These are phyloP conservation scores for Exutisphaerella laricina DNA, from an alignment of 2,329 filamentous ascomycete species.

Conservation along the genomic window DNA sequence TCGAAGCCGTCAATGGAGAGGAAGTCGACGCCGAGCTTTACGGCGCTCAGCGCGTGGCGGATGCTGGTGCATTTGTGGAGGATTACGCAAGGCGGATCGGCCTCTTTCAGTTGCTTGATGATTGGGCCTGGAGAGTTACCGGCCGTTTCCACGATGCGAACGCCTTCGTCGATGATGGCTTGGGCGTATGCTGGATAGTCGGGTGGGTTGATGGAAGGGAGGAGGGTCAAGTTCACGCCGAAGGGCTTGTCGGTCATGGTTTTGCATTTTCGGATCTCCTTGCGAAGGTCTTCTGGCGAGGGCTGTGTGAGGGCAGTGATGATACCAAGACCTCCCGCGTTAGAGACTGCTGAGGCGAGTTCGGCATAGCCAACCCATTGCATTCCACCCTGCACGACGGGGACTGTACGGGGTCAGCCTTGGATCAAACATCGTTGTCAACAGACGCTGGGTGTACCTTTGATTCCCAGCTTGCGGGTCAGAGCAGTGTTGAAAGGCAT, in stretches of 20 bases:
- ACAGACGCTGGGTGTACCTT: conserved; percentile 35
- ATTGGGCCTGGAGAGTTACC: conserved; percentile 87
- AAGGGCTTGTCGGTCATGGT: conserved; percentile 75
- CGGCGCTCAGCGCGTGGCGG: conserved; percentile 80
- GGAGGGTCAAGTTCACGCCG: conserved; percentile 89
- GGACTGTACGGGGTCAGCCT: conserved; percentile 48
- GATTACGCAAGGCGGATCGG: conserved; percentile 60
- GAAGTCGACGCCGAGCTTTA: conserved; percentile 95
- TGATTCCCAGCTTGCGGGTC: conserved; percentile 56
- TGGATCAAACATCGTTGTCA: not conserved
- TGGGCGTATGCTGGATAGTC: conserved; percentile 90
- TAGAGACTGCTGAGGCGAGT: conserved; percentile 67
- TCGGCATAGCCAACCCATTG: conserved; percentile 79
- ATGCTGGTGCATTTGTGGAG: conserved; percentile 98
- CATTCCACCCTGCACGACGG: conserved; percentile 82
- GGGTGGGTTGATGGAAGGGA: conserved; percentile 82
- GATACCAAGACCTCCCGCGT: conserved; percentile 77
- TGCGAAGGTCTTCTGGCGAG: conserved; percentile 81
- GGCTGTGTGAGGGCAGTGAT: conserved; percentile 89
- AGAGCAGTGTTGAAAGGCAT: conserved; percentile 63
- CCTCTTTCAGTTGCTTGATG: conserved; percentile 80
- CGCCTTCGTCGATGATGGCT: conserved; percentile 86
- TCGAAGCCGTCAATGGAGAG: conserved; percentile 96
- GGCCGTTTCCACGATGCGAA: conserved; percentile 87
- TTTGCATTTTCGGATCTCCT: conserved; percentile 84